Percentiles rank a stretch among this genome's conserved stretches.
Conservation (phyloP, 164 flowering plant species). For the Stephania japonica region DNA sequence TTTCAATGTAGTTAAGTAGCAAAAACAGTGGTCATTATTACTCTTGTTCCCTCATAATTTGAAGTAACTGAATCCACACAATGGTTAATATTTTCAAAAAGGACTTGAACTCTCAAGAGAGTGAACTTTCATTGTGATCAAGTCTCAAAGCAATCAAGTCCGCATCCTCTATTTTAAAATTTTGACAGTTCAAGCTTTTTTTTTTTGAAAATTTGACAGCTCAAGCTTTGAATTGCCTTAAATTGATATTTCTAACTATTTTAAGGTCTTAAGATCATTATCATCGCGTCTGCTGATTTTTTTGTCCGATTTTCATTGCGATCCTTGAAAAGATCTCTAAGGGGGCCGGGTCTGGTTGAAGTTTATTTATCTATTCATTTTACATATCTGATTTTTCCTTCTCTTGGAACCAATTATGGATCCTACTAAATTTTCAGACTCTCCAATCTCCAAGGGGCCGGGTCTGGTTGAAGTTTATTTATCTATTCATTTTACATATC, state of each 20-base stretch:
- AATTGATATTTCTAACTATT: not conserved
- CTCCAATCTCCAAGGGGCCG: not conserved
- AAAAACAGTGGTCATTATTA: not conserved
- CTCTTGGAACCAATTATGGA: not conserved
- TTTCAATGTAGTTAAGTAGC: not conserved
- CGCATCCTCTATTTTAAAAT: not conserved
- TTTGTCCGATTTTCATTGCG: not conserved
- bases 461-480: not conserved
- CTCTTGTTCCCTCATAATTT: not conserved
- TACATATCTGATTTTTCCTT: not conserved
- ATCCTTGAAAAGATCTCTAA: not conserved
- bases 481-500: not conserved
- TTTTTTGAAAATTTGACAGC: not conserved
- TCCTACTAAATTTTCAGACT: constrained; percentile 3
- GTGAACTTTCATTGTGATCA: not conserved
- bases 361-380: not conserved
- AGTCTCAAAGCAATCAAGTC: not conserved
- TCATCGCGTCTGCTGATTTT: not conserved
- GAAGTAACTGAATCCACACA: not conserved
- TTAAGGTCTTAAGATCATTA: not conserved
- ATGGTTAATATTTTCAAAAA: not conserved
- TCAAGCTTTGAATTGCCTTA: not conserved
- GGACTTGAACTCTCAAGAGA: not conserved
- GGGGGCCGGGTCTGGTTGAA: not conserved
- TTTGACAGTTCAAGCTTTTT: not conserved